phyloP scores from a whole-genome alignment of 2,329 filamentous ascomycete genomes.

The Trichoderma polysporum region DNA sequence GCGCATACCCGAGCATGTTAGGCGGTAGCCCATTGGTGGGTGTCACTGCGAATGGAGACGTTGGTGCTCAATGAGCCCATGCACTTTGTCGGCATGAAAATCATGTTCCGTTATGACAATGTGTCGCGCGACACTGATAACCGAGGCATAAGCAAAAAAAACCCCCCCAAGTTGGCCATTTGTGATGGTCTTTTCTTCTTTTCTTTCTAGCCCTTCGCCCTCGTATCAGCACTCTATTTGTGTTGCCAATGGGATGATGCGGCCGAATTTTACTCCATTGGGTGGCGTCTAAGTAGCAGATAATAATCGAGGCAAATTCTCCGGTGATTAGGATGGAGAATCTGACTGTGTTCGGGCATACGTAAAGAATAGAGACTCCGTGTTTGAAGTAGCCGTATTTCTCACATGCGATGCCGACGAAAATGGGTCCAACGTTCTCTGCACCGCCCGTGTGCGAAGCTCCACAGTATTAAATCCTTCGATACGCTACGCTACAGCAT shows the following conservation, averaged over 20 bases:
- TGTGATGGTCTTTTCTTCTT: not conserved
- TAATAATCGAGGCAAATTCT: not conserved
- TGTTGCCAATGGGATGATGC: not conserved
- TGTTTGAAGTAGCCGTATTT: not conserved
- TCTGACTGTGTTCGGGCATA: not conserved
- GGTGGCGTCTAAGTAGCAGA: conserved; percentile 8
- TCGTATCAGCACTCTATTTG: not conserved
- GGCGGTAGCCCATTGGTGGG: not conserved
- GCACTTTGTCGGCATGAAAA: not conserved
- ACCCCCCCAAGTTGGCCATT: not conserved
- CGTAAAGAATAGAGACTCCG: not conserved
- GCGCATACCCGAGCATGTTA: not conserved
- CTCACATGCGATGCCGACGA: not conserved
- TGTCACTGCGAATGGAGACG: not conserved
- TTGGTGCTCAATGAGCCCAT: not conserved
- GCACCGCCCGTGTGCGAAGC: not conserved
- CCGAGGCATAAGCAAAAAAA: not conserved
- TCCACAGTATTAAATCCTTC: not conserved
- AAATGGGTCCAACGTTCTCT: not conserved
- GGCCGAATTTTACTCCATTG: not conserved
- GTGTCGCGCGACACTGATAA: not conserved
- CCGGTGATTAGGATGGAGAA: not conserved
- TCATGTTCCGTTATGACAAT: not conserved
- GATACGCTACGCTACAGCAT: not conserved
- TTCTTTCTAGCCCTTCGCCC: not conserved